Conservation (phyloP, 2,329 filamentous ascomycete species). For the Thelonectria rubi region DNA sequence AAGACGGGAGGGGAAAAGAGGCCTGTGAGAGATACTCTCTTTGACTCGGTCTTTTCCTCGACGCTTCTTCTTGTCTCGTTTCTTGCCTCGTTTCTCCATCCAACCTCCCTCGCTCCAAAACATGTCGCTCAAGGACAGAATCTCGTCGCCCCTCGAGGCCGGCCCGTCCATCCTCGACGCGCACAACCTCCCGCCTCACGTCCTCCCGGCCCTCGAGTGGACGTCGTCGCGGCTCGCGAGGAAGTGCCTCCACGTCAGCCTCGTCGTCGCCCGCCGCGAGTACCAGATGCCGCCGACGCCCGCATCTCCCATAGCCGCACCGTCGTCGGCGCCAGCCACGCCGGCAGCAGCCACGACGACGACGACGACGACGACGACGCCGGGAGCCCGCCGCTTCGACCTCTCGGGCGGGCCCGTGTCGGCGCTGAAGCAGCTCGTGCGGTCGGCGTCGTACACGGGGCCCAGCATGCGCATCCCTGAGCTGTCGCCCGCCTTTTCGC, state of each 20-base stretch:
- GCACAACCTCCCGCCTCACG: conserved; percentile 64
- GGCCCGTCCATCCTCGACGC: conserved; percentile 67
- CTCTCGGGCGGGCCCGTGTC: conserved; percentile 46
- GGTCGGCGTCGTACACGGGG: conserved; percentile 36
- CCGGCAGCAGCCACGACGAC: conserved; percentile 37
- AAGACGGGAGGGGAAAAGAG: no score
- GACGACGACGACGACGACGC: conserved; percentile 46
- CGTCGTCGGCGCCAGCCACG: conserved; percentile 33
- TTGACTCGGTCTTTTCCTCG: background rate
- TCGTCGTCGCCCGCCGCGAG: conserved; percentile 65
- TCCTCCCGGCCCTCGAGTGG: conserved; percentile 66
- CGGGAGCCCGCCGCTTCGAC: conserved; percentile 40
- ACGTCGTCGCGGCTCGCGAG: conserved; percentile 63
- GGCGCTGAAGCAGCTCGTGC: conserved; percentile 46
- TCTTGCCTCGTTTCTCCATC: conserved; percentile 3
- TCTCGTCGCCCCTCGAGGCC: conserved; percentile 71
- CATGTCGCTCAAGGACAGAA: conserved; percentile 64
- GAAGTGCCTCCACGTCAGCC: conserved; percentile 64
- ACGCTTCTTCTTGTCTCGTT: background rate
- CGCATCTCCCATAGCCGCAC: no score
- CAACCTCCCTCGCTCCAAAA: conserved; percentile 9
- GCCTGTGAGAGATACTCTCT: no score
- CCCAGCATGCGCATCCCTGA: conserved; percentile 40
- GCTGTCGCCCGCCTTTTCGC: conserved; percentile 48
- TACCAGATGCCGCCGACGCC: conserved; percentile 59